These are phyloP conservation scores for Kurtzmaniella fragi DNA, from an alignment of 805 yeast species.

Conservation along the genomic window DNA sequence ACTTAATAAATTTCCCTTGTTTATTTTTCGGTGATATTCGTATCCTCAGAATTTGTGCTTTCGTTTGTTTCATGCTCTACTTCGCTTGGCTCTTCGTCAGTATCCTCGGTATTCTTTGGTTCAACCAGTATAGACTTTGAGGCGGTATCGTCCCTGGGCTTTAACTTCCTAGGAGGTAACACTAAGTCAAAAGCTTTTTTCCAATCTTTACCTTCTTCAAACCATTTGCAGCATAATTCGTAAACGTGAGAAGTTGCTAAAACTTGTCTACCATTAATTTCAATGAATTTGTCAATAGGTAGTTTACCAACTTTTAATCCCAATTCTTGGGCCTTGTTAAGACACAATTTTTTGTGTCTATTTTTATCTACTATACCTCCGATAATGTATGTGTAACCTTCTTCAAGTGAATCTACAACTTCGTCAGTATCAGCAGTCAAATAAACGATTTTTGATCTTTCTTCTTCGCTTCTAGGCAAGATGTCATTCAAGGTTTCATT, in stretches of 20 bases:
- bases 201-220: slow-evolving; percentile 72
- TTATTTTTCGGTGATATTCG: neutral
- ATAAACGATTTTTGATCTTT: slow-evolving; percentile 49
- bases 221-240: slow-evolving; percentile 77
- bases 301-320: slow-evolving; percentile 71
- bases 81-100: slow-evolving; percentile 4
- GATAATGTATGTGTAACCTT: slow-evolving; percentile 72
- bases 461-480: slow-evolving; percentile 23
- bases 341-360: slow-evolving; percentile 75
- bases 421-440: slow-evolving; percentile 85
- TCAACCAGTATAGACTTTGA: neutral
- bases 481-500: slow-evolving; percentile 25
- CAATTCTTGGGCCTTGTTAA: slow-evolving; percentile 69
- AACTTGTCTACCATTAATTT: slow-evolving; percentile 80
- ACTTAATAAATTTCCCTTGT: neutral
- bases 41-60: neutral
- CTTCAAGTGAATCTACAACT: slow-evolving; percentile 55
- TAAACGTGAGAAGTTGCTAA: slow-evolving; percentile 95
- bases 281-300: slow-evolving; percentile 83
- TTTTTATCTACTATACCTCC: slow-evolving; percentile 98
- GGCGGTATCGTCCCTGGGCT: slow-evolving; percentile 14
- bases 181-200: slow-evolving; percentile 80
- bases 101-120: slow-evolving; percentile 2
- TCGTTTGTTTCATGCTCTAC: slow-evolving; percentile 5
- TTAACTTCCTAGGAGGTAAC: slow-evolving; percentile 71